Conservation (phyloP, 2,329 filamentous ascomycete genomes). For the Aspergillaceae sp. region DNA sequence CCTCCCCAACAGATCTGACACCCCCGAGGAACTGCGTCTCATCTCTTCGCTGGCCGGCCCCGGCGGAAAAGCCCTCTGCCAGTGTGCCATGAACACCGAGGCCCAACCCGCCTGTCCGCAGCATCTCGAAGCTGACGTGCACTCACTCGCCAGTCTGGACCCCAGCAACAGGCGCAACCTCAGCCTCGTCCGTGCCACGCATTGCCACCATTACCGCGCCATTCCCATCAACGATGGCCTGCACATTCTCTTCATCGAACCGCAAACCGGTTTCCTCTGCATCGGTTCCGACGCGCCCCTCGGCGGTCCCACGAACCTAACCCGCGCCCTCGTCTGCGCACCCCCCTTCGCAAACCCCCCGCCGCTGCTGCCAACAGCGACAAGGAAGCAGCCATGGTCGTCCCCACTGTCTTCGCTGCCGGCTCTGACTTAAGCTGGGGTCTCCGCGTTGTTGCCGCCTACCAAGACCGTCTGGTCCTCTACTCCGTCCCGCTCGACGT, state of each 20-base stretch:
- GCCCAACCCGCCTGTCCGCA: slow-evolving; percentile 18
- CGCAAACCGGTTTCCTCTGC: slow-evolving; percentile 47
- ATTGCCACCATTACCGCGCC: slow-evolving; percentile 54
- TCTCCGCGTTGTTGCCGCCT: slow-evolving; percentile 51
- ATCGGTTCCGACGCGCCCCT: slow-evolving; percentile 55
- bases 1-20: slow-evolving; percentile 45
- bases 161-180: slow-evolving; percentile 15
- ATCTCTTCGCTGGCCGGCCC: slow-evolving; percentile 52
- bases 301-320: slow-evolving; percentile 49
- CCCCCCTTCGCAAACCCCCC: slow-evolving; percentile 24
- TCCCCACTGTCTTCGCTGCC: slow-evolving; percentile 48
- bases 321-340: slow-evolving; percentile 51
- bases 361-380: slow-evolving; percentile 3
- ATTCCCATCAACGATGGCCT: slow-evolving; percentile 57
- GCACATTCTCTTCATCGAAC: slow-evolving; percentile 58
- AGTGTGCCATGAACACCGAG: slow-evolving; percentile 20
- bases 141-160: slow-evolving; percentile 19
- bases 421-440: slow-evolving; percentile 51
- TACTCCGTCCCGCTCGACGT: slow-evolving; percentile 55
- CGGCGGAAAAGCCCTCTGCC: slow-evolving; percentile 8
- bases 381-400: slow-evolving; percentile 11
- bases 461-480: slow-evolving; percentile 45
- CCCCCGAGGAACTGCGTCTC: slow-evolving; percentile 50
- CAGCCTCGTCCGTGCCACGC: slow-evolving; percentile 33
- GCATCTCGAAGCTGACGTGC: slow-evolving; percentile 20